Percentiles rank a stretch among this genome's conserved stretches.
phyloP scores from a whole-genome alignment of 495 filamentous ascomycete genomes.

The Alectoria sarmentosa region DNA sequence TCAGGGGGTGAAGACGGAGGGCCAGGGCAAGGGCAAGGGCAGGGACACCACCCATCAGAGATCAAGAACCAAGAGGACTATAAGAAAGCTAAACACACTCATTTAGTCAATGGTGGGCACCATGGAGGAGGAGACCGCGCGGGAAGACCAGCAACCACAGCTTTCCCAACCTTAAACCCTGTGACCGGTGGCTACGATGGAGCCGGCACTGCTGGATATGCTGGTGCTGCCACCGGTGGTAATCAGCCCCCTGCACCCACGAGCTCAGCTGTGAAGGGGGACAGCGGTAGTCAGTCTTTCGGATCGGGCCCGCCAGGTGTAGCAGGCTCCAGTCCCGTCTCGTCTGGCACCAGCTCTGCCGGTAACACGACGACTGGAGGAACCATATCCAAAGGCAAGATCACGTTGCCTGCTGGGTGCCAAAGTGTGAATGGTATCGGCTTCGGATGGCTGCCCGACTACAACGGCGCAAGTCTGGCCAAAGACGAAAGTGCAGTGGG shows the following conservation, averaged over 20 bases:
- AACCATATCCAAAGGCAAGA: slow-evolving; percentile 14
- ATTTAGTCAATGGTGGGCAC: neutral
- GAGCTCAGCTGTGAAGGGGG: neutral
- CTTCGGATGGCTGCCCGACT: slow-evolving; percentile 24
- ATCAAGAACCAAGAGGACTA: neutral
- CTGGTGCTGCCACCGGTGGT: neutral
- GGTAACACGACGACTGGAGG: slow-evolving; percentile 6
- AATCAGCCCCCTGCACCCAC: slow-evolving; percentile 3
- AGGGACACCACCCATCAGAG: neutral
- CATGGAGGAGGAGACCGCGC: neutral
- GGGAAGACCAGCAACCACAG: slow-evolving; percentile 1
- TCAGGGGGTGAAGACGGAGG: neutral
- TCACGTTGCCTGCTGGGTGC: slow-evolving; percentile 21
- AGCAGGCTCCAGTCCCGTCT: neutral
- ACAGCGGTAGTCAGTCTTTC: neutral
- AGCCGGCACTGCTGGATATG: neutral
- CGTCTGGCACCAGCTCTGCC: neutral
- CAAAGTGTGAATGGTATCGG: slow-evolving; percentile 21
- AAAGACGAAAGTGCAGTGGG: slow-evolving; percentile 10
- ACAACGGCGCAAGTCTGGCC: slow-evolving; percentile 5
- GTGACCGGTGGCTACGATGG: slow-evolving; percentile 2
- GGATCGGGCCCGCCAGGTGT: neutral
- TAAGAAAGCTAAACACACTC: neutral
- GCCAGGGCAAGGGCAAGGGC: neutral
- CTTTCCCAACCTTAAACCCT: neutral